A percentile compares a stretch with the other conserved stretches of the same genome.
Evolutionary conservation across 352 stramenopile species (phyloP).

Genomic region (Pythium pyrilobum): DNA sequence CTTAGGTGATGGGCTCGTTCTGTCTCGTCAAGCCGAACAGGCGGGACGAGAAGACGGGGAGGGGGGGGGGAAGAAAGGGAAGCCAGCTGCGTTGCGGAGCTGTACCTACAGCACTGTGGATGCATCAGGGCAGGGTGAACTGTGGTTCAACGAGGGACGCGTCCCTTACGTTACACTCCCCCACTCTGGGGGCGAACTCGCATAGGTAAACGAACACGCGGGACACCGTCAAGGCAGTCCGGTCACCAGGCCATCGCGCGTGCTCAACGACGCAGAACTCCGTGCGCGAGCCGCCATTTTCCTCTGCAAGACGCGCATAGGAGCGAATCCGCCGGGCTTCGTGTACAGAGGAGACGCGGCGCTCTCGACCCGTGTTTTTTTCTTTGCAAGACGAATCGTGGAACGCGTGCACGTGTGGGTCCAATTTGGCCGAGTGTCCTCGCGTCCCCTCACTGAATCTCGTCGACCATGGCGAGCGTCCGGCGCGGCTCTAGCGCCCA

Average conservation of each 20-base stretch:
- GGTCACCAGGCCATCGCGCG: no score
- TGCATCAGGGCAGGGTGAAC: constrained; percentile 4
- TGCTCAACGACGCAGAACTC: no score
- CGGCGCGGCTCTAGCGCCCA: constrained; percentile 12
- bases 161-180: constrained; percentile 1
- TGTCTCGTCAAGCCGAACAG: no score
- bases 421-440: neutral
- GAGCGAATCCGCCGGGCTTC: neutral
- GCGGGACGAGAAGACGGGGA: no score
- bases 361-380: neutral
- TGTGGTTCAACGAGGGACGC: constrained; percentile 8
- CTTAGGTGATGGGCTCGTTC: neutral
- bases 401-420: neutral
- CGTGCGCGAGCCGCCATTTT: no score
- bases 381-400: neutral
- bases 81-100: constrained; percentile 6
- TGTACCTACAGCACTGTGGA: no score
- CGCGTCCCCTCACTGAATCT: neutral
- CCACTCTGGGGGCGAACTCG: neutral
- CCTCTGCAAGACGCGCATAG: no score
- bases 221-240: constrained; percentile 9
- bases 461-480: constrained; percentile 8
- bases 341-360: neutral
- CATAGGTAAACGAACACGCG: constrained; percentile 5
- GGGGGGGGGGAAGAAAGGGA: neutral